Percentiles rank a stretch among this genome's conserved stretches.
Conservation (phyloP, 129 eudicot genomes). For the Erigeron canadensis region DNA sequence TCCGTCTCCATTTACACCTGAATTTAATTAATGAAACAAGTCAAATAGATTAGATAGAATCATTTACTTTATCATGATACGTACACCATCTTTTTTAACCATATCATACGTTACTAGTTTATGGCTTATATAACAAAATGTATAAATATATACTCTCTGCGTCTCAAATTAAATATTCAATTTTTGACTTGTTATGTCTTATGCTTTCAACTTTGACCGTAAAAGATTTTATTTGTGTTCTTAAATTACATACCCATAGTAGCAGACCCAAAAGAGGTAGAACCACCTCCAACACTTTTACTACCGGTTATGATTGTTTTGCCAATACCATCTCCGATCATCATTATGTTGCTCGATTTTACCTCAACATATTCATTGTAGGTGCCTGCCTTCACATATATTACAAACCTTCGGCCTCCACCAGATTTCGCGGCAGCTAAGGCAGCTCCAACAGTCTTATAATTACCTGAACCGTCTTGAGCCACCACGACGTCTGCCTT, state of each 20-base stretch:
- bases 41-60: background rate
- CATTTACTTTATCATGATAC: too few species aligned
- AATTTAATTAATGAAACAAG: background rate
- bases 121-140: too few species aligned
- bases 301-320: constrained; percentile 77
- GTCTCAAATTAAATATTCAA: too few species aligned
- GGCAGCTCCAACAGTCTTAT: constrained; percentile 50
- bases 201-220: too few species aligned
- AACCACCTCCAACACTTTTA: constrained; percentile 68
- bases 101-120: too few species aligned
- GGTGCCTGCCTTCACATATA: constrained; percentile 55
- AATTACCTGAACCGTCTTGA: constrained; percentile 73
- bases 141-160: too few species aligned
- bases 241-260: too few species aligned
- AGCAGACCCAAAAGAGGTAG: constrained; percentile 62
- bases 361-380: constrained; percentile 56
- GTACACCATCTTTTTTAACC: too few species aligned
- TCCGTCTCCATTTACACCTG: constrained; percentile 54
- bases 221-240: too few species aligned
- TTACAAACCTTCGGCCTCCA: constrained; percentile 59
- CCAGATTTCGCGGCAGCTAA: constrained; percentile 49
- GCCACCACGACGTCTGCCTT: constrained; percentile 62
- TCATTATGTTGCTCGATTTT: constrained; percentile 48
- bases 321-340: constrained; percentile 85
- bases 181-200: too few species aligned